These are phyloP conservation scores for Vitis amurensis DNA, from an alignment of 164 flowering plant species.

Conservation along the genomic window DNA sequence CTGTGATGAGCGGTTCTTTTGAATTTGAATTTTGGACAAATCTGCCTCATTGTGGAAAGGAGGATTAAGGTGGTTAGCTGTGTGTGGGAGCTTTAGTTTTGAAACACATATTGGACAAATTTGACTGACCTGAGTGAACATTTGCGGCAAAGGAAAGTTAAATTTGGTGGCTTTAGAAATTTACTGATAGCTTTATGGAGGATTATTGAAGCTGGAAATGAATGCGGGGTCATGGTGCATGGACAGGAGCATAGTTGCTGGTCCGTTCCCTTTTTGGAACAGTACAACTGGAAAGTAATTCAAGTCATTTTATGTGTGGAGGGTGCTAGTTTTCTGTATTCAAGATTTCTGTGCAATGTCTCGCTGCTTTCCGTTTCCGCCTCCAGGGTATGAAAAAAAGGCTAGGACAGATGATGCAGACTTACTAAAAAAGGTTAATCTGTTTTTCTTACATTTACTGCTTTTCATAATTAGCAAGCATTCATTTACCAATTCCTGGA, in stretches of 20 bases:
- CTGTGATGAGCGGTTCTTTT: background rate
- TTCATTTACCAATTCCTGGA: background rate
- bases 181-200: conserved; percentile 26
- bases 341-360: conserved; percentile 69
- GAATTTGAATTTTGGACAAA: background rate
- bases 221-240: conserved; percentile 81
- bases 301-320: conserved; percentile 23
- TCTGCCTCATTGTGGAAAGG: background rate
- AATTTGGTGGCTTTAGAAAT: conserved; percentile 11
- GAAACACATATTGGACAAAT: background rate
- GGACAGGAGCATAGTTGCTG: conserved; percentile 63
- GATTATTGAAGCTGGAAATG: conserved; percentile 64
- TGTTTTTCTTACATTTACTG: background rate
- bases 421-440: conserved; percentile 62
- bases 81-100: no score
- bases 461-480: background rate
- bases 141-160: background rate
- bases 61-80: no score
- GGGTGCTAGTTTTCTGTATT: conserved; percentile 24
- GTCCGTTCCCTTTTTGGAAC: conserved; percentile 53
- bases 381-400: conserved; percentile 94
- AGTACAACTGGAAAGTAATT: conserved; percentile 34
- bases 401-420: conserved; percentile 54
- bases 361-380: conserved; percentile 99
- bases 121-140: background rate